phyloP scores from a whole-genome alignment of 2,329 filamentous ascomycete genomes.

The Botrytis hyacinthi region DNA sequence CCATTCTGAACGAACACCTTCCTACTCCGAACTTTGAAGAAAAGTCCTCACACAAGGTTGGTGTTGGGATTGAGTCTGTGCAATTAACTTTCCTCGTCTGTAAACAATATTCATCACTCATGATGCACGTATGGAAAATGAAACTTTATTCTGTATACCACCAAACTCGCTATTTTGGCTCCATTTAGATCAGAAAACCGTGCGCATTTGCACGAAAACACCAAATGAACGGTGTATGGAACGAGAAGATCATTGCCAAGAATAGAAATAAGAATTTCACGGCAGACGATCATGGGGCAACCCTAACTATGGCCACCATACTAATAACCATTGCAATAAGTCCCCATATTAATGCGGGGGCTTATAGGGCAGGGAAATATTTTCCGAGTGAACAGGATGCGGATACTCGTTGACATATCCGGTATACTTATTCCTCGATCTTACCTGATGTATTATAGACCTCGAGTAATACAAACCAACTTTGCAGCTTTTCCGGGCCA shows the following conservation, averaged over 20 bases:
- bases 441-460: background rate
- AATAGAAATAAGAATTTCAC: background rate
- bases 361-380: background rate
- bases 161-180: background rate
- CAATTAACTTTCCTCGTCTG: background rate
- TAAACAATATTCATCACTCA: background rate
- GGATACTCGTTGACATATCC: background rate
- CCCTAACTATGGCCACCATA: too few relatives aligned
- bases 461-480: background rate
- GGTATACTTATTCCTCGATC: background rate
- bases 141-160: background rate
- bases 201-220: background rate
- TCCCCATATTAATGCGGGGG: background rate
- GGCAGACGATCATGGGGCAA: background rate
- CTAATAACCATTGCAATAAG: background rate
- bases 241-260: background rate
- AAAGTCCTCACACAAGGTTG: background rate
- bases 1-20: background rate
- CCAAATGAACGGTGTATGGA: background rate
- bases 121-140: background rate
- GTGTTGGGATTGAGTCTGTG: background rate
- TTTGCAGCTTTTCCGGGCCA: background rate
- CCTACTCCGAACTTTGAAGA: background rate
- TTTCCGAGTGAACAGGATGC: background rate
- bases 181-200: background rate